Percentiles rank a stretch among this genome's conserved stretches.
Evolutionary conservation across 768 basidiomycete genomes (phyloP).

Genomic region (Amanita fuliginea): DNA sequence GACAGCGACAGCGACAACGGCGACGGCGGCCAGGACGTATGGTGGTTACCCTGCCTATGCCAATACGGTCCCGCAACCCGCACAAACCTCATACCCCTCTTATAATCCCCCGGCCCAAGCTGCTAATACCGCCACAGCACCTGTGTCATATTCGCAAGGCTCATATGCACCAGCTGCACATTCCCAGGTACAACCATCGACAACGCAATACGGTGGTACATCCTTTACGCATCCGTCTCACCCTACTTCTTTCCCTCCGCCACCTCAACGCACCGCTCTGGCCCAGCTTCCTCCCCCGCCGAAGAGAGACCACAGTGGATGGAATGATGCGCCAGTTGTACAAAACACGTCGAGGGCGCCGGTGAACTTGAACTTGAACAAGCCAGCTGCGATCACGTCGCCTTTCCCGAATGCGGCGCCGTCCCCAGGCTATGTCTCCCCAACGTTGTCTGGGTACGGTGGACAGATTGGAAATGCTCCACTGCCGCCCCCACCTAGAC

Average conservation of each 20-base stretch:
- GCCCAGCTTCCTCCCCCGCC: conserved; percentile 37
- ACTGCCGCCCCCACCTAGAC: conserved; percentile 55
- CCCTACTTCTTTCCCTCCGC: conserved; percentile 28
- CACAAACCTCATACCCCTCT: conserved; percentile 8
- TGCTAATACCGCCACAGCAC: not conserved
- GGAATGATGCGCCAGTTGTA: conserved; percentile 80
- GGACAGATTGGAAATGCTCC: conserved; percentile 24
- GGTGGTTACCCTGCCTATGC: conserved; percentile 15
- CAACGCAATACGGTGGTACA: not conserved
- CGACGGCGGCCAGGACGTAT: conserved; percentile 11
- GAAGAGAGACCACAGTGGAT: conserved; percentile 64
- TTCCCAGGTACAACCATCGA: conserved; percentile 21
- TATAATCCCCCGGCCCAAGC: conserved; percentile 4
- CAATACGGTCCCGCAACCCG: conserved; percentile 8
- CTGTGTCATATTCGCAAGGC: conserved; percentile 6
- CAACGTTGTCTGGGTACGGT: conserved; percentile 34
- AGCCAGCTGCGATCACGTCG: conserved; percentile 67
- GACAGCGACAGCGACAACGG: not conserved
- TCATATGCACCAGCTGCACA: conserved; percentile 23
- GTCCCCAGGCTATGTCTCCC: conserved; percentile 33
- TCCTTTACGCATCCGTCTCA: conserved; percentile 21
- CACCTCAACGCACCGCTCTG: conserved; percentile 26
- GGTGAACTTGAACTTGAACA: conserved; percentile 32
- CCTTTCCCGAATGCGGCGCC: conserved; percentile 72
- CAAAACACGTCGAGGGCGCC: conserved; percentile 37